Evolutionary conservation across 2,329 filamentous ascomycete species (phyloP).

Genomic region (Emergomyces pasteurianus): DNA sequence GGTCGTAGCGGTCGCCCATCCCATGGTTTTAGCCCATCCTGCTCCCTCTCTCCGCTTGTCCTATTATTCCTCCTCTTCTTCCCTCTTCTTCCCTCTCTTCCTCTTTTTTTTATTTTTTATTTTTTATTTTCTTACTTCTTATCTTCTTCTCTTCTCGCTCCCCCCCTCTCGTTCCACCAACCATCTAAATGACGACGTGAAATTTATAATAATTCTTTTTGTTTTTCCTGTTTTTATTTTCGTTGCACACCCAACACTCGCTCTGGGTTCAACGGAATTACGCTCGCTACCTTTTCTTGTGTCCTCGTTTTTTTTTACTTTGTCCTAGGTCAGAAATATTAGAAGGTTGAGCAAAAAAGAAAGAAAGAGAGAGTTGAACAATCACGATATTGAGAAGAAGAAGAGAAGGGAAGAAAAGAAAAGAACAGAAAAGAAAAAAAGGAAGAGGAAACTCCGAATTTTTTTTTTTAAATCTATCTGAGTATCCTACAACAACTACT

Average conservation of each 20-base stretch:
- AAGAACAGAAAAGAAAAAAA: not conserved
- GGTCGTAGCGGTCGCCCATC: not conserved
- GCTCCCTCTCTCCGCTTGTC: not conserved
- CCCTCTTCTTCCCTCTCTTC: conserved; percentile 5
- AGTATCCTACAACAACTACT: no score
- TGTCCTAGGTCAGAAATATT: not conserved
- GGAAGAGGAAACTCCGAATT: not conserved
- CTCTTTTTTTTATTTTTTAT: not conserved
- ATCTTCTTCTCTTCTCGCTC: conserved; percentile 10
- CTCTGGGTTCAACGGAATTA: conserved; percentile 24
- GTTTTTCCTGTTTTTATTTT: conserved; percentile 3
- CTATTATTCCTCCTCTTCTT: not conserved
- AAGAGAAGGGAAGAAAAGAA: not conserved
- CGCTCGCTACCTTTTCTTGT: conserved; percentile 28
- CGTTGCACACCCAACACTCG: conserved; percentile 18
- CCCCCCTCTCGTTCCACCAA: conserved; percentile 16
- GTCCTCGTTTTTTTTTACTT: conserved; percentile 1
- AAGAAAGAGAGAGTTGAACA: not conserved
- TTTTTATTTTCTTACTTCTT: not conserved
- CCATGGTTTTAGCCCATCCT: not conserved
- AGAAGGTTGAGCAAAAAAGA: no score
- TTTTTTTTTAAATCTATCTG: no score
- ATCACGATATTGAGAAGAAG: not conserved
- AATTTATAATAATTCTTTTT: conserved; percentile 1
- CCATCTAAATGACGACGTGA: conserved; percentile 6